Percentiles rank a stretch among this genome's conserved stretches.
phyloP scores from a whole-genome alignment of 2,329 filamentous ascomycete genomes.

The Colletotrichum zoysiae region DNA sequence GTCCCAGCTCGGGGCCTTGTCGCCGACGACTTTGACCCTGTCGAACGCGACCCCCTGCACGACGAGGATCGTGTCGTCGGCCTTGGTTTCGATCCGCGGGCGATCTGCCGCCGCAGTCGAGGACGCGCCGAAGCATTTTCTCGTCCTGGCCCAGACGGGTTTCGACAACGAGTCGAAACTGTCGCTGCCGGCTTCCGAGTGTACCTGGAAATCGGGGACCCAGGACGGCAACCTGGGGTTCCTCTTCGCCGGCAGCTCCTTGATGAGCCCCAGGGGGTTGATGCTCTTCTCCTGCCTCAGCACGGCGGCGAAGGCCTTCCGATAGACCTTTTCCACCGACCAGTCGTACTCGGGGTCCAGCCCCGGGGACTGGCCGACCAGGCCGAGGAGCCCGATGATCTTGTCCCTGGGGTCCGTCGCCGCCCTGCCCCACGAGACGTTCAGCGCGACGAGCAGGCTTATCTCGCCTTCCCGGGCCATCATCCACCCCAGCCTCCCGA shows the following conservation, averaged over 20 bases:
- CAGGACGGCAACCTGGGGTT: neutral
- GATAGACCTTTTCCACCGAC: neutral
- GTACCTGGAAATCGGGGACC: neutral
- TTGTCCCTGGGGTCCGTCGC: neutral
- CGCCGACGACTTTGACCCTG: neutral
- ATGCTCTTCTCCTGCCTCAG: neutral
- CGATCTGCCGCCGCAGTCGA: neutral
- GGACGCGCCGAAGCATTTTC: neutral
- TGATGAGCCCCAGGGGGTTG: neutral
- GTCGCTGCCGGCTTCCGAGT: neutral
- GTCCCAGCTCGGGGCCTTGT: neutral
- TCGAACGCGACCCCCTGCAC: neutral
- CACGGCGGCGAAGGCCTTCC: neutral
- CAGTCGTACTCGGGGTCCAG: neutral
- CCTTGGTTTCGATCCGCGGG: neutral
- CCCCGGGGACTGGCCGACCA: neutral
- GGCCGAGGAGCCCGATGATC: neutral
- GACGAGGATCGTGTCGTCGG: neutral
- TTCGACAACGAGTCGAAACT: neutral
- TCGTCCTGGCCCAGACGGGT: neutral
- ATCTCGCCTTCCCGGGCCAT: neutral
- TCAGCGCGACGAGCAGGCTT: neutral
- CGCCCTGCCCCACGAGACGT: neutral
- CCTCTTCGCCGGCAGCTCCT: neutral
- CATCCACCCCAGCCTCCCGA: neutral